Evolutionary conservation across 768 basidiomycete species (phyloP), one percentile per base, ranked within the genome.

Genomic region (Polyporus arcularius): DNA sequence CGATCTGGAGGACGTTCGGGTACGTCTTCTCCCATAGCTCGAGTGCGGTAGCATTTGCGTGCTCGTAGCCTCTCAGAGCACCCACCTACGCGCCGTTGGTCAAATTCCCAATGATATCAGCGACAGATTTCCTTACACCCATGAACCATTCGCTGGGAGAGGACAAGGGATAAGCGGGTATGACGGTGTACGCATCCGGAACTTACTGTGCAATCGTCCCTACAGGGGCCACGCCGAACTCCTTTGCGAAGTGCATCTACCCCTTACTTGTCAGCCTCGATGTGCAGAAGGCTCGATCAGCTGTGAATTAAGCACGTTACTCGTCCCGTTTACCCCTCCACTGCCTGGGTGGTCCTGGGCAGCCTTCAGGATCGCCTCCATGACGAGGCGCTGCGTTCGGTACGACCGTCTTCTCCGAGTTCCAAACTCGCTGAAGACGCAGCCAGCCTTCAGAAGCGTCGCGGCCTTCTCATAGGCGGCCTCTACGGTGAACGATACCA

Each of bases 131-230:
- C 21, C 49, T 28, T 75, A 89, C 91, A 56, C 86, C 92, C 92
- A 94, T 94, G 69, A 90, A 91, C 92, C 92, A 94, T 76, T 94
- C 92, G 70, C 92, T 90, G 39, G 58, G 72, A 67, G 59, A 4
- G 3, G 18, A 28, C 26, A 45, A 7, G 14, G 4, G 26, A 7
- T 26, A 1, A 26, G 21, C 26, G 46, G 10, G 6, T 18, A 43
- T 43, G 15, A 43, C 42, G 15, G 42, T 6, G 18, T 18, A 18
- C 42, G 10, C 9, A 16, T 57, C 32, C 21, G 12, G 42, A 26
- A 80, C 88, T 67, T 73, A 94, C 92, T 94, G 92, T 11, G 90
- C 92, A 54, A 94, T 91, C 1, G 92, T 94, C 8, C 95, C 95
- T 31, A 91, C 79, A 0, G 88, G 87, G 18, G 70, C 71, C 26